A percentile compares a stretch with the other conserved stretches of the same genome.
These are phyloP conservation scores for Deakozyma indianensis DNA, from an alignment of 805 yeast species.

Conservation along the genomic window DNA sequence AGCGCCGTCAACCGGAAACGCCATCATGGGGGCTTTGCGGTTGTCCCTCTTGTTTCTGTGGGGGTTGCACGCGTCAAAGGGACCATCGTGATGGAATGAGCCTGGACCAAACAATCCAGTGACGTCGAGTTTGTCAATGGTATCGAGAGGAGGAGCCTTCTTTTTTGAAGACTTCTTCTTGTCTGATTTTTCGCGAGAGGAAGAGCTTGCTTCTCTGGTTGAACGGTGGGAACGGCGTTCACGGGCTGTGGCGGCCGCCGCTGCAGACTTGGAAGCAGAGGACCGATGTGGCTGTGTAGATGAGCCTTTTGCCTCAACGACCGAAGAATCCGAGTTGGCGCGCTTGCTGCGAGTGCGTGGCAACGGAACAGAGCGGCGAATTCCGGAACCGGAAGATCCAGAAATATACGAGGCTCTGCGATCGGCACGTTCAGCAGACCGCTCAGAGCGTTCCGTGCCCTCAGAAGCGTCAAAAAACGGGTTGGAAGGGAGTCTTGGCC, in stretches of 20 bases:
- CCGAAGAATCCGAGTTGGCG: slow-evolving; percentile 12
- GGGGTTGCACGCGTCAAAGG: slow-evolving; percentile 97
- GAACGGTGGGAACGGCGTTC: too few relatives aligned
- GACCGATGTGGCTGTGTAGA: too few relatives aligned
- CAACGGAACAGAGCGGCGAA: slow-evolving; percentile 28
- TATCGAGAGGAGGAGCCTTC: slow-evolving; percentile 60
- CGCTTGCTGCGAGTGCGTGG: slow-evolving; percentile 20
- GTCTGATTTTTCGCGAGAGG: slow-evolving; percentile 4
- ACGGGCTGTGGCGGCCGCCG: slow-evolving; percentile 2
- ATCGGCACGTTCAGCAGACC: slow-evolving; percentile 4
- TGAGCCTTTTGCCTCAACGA: slow-evolving; percentile 13
- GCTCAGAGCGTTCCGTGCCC: neutral
- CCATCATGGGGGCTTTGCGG: slow-evolving; percentile 78
- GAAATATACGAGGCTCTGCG: too few relatives aligned
- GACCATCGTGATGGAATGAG: slow-evolving; percentile 97
- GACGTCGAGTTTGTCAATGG: slow-evolving; percentile 90
- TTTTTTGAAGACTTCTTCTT: slow-evolving; percentile 10
- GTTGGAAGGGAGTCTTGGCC: slow-evolving; percentile 40
- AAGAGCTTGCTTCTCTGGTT: too few relatives aligned
- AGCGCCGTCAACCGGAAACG: slow-evolving; percentile 94
- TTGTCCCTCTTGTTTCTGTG: slow-evolving; percentile 63
- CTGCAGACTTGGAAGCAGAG: neutral
- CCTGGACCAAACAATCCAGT: slow-evolving; percentile 88
- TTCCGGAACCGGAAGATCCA: too few relatives aligned
- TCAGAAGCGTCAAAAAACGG: slow-evolving; percentile 3